A percentile compares a stretch with the other conserved stretches of the same genome.
These are phyloP conservation scores for Rhamnella rubrinervis DNA, from an alignment of 331 rosid genomes.

Conservation along the genomic window DNA sequence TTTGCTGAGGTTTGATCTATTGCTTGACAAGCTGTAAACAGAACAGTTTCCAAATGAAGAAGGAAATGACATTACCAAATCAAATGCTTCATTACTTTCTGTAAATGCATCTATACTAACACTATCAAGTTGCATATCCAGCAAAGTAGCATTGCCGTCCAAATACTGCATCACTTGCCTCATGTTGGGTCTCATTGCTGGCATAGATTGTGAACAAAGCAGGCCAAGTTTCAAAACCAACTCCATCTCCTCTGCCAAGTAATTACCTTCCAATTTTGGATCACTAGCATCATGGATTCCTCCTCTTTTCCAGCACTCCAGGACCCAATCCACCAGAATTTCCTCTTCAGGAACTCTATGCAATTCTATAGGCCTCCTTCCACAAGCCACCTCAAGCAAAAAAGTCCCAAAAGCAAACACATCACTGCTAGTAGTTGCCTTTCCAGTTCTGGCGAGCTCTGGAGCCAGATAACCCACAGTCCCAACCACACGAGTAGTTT, in stretches of 20 bases:
- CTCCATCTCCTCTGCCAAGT: conserved; percentile 17
- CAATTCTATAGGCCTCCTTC: conserved; percentile 29
- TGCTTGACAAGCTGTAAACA: neutral
- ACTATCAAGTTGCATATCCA: conserved; percentile 5
- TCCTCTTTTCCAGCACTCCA: conserved; percentile 9
- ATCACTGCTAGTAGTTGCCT: conserved; percentile 24
- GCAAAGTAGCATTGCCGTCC: conserved; percentile 15
- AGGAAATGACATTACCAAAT: neutral
- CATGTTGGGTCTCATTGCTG: conserved; percentile 29
- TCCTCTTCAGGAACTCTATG: conserved; percentile 5
- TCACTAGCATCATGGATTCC: conserved; percentile 22
- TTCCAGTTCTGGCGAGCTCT: conserved; percentile 21
- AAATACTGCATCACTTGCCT: conserved; percentile 29
- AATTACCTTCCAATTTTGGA: conserved; percentile 16
- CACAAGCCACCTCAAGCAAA: conserved; percentile 36
- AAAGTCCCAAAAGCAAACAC: conserved; percentile 12
- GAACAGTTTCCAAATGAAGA: neutral
- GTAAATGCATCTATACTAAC: neutral
- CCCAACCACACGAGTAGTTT: conserved; percentile 30
- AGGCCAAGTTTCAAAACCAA: conserved; percentile 33
- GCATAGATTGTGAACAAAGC: conserved; percentile 25
- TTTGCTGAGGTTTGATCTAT: neutral
- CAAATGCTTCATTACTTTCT: neutral
- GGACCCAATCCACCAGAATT: conserved; percentile 30
- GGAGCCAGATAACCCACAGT: conserved; percentile 36